A percentile compares a stretch with the other conserved stretches of the same genome.
Evolutionary conservation across 352 stramenopile species (phyloP).

Genomic region (Globisporangium irregulare): DNA sequence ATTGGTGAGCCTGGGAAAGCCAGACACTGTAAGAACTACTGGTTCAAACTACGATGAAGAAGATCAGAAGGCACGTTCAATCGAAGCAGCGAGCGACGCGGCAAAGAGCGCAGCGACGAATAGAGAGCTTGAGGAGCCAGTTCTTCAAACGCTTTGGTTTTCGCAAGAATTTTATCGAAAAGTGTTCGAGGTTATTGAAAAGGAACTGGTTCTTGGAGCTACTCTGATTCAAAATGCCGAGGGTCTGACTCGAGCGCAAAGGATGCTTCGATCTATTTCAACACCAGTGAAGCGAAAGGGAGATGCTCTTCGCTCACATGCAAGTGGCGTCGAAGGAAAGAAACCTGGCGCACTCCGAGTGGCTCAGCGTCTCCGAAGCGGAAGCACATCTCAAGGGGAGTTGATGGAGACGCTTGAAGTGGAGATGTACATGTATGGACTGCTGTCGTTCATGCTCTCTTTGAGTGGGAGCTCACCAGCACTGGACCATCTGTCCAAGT

Average conservation of each 20-base stretch:
- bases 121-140: constrained; percentile 65
- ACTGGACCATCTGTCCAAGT: constrained; percentile 55
- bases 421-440: constrained; percentile 63
- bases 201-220: constrained; percentile 68
- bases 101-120: constrained; percentile 77
- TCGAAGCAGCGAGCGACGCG: constrained; percentile 75
- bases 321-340: constrained; percentile 36
- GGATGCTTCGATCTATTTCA: constrained; percentile 80
- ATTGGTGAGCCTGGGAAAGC: constrained; percentile 13
- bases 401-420: constrained; percentile 76
- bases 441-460: constrained; percentile 80
- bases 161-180: constrained; percentile 86
- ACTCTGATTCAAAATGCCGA: constrained; percentile 70
- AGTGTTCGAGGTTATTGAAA: constrained; percentile 83
- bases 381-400: constrained; percentile 33
- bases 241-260: constrained; percentile 70
- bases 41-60: constrained; percentile 48
- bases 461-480: constrained; percentile 65
- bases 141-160: constrained; percentile 84
- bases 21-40: constrained; percentile 20
- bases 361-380: constrained; percentile 20
- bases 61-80: constrained; percentile 45
- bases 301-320: constrained; percentile 38
- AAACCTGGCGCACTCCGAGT: neutral
- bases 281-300: constrained; percentile 60